These are phyloP conservation scores for Vanilla planifolia DNA, from an alignment of 106 monocot genomes.

Conservation along the genomic window DNA sequence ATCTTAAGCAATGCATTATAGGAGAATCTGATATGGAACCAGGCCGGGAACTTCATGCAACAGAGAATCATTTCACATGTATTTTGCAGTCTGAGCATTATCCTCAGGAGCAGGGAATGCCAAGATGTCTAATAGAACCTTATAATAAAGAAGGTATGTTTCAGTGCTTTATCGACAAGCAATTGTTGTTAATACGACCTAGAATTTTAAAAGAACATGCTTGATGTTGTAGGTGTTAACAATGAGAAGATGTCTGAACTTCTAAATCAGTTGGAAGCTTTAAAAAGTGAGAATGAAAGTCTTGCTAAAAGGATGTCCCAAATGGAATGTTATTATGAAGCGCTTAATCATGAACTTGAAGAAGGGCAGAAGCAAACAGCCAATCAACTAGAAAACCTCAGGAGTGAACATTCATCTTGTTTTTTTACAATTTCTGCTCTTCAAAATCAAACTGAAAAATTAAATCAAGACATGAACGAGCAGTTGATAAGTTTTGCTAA, in stretches of 20 bases:
- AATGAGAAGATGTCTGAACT: constrained; percentile 68
- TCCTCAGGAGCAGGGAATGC: constrained; percentile 15
- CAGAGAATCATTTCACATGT: constrained; percentile 5
- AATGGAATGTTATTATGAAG: constrained; percentile 86
- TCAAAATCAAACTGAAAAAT: constrained; percentile 64
- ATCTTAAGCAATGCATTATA: constrained; percentile 40
- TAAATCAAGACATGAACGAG: constrained; percentile 63
- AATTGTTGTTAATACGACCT: neutral
- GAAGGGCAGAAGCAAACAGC: constrained; percentile 48
- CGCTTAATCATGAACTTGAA: constrained; percentile 81
- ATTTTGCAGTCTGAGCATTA: constrained; percentile 8
- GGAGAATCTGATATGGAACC: constrained; percentile 9
- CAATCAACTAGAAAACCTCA: constrained; percentile 61
- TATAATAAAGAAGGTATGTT: constrained; percentile 9
- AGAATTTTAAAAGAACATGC: constrained; percentile 12
- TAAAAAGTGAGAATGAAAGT: constrained; percentile 56
- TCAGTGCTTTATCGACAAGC: constrained; percentile 11
- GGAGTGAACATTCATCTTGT: constrained; percentile 60
- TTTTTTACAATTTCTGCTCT: constrained; percentile 70
- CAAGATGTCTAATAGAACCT: constrained; percentile 12
- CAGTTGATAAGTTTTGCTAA: constrained; percentile 52
- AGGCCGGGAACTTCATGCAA: constrained; percentile 7
- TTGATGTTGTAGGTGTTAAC: constrained; percentile 16
- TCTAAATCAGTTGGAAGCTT: constrained; percentile 56
- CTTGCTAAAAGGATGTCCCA: constrained; percentile 68